Evolutionary conservation across 495 filamentous ascomycete species (phyloP).

Genomic region (Lepidopterella palustris): DNA sequence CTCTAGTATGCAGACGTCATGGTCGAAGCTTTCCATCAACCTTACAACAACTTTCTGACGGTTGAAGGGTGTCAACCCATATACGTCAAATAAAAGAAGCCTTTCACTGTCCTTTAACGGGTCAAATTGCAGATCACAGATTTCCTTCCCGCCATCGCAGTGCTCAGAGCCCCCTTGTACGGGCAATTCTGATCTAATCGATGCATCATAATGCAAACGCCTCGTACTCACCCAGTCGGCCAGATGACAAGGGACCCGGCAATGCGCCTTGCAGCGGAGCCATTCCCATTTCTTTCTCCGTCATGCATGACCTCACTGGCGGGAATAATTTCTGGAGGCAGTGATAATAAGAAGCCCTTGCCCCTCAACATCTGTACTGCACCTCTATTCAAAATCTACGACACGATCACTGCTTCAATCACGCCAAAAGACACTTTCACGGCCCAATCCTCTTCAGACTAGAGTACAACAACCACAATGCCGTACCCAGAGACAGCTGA

Average conservation of each 20-base stretch:
- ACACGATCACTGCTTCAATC: background rate
- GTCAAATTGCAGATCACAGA: background rate
- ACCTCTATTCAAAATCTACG: conserved; percentile 2
- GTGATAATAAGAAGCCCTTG: conserved; percentile 5
- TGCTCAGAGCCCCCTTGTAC: background rate
- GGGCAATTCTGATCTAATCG: background rate
- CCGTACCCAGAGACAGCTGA: conserved; percentile 70
- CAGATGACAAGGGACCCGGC: conserved; percentile 3
- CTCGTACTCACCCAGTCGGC: conserved; percentile 13
- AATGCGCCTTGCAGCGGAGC: background rate
- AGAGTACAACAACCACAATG: conserved; percentile 45
- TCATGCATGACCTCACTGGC: conserved; percentile 25
- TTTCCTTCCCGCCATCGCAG: background rate
- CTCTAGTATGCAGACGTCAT: background rate
- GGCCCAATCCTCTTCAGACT: background rate
- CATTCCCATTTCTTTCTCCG: conserved; percentile 2
- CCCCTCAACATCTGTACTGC: conserved; percentile 18
- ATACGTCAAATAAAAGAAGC: background rate
- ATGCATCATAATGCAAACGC: background rate
- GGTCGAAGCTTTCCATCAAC: background rate
- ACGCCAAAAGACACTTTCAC: background rate
- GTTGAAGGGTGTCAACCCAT: no score
- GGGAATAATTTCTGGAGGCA: conserved; percentile 13
- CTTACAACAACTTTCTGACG: no score
- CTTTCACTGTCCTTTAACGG: background rate